Evolutionary conservation across 495 filamentous ascomycete genomes (phyloP).

Genomic region (Neurospora sp.): DNA sequence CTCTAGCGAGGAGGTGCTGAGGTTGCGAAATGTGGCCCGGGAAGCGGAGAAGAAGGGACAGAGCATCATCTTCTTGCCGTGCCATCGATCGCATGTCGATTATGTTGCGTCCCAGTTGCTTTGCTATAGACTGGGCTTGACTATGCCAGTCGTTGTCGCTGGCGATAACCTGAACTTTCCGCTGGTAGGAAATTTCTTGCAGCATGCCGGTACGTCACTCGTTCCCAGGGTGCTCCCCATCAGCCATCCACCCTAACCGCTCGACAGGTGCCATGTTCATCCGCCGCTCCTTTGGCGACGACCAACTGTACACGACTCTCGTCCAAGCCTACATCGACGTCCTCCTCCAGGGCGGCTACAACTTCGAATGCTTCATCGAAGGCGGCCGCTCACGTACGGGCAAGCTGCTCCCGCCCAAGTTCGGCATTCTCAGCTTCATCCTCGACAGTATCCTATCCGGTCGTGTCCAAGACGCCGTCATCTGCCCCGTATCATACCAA

Average conservation of each 20-base stretch:
- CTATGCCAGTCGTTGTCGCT: slow-evolving; percentile 83
- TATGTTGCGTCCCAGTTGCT: slow-evolving; percentile 91
- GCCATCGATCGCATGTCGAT: slow-evolving; percentile 89
- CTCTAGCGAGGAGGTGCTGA: slow-evolving; percentile 82
- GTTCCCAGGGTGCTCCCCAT: not conserved
- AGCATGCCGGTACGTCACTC: slow-evolving; percentile 62
- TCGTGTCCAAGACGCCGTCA: slow-evolving; percentile 78
- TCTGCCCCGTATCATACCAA: slow-evolving; percentile 91
- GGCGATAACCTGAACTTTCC: slow-evolving; percentile 96
- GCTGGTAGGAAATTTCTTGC: slow-evolving; percentile 76
- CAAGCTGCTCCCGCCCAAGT: slow-evolving; percentile 87
- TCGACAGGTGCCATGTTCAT: slow-evolving; percentile 84
- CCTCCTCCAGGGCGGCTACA: slow-evolving; percentile 77
- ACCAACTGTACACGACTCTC: slow-evolving; percentile 77
- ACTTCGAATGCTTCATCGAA: slow-evolving; percentile 95
- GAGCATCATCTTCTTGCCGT: slow-evolving; percentile 91
- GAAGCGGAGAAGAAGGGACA: slow-evolving; percentile 78
- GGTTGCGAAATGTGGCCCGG: slow-evolving; percentile 69
- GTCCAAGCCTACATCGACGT: slow-evolving; percentile 96
- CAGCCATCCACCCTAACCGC: not conserved
- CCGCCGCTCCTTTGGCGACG: slow-evolving; percentile 81
- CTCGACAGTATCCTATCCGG: slow-evolving; percentile 81
- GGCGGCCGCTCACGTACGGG: slow-evolving; percentile 86
- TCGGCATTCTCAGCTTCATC: slow-evolving; percentile 90
- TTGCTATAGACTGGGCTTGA: slow-evolving; percentile 85